A percentile compares a stretch with the other conserved stretches of the same genome.
These are phyloP conservation scores for Colletotrichum tofieldiae DNA, from an alignment of 2,329 filamentous ascomycete species.

Conservation along the genomic window DNA sequence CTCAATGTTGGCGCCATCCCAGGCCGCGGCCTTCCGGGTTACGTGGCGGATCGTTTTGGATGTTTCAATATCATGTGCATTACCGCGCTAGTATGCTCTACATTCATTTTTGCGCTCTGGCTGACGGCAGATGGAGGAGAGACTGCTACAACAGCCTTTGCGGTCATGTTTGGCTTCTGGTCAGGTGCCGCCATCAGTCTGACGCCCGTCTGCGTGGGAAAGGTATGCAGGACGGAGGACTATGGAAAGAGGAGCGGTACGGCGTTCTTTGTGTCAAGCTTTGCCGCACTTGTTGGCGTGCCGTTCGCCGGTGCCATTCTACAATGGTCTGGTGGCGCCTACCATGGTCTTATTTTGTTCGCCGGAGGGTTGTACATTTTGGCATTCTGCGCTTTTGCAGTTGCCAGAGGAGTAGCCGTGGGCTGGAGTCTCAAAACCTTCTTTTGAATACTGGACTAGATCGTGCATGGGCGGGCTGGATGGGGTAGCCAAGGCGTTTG, in stretches of 20 bases:
- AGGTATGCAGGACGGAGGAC: conserved; percentile 78
- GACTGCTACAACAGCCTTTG: conserved; percentile 72
- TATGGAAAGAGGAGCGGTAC: conserved; percentile 81
- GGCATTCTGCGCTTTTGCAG: conserved; percentile 52
- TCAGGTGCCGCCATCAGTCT: conserved; percentile 79
- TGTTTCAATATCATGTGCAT: conserved; percentile 79
- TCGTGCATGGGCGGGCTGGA: no score
- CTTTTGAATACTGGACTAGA: background rate
- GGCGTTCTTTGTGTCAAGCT: conserved; percentile 77
- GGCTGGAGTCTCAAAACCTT: conserved; percentile 41
- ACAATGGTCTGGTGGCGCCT: conserved; percentile 60
- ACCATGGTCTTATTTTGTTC: conserved; percentile 69
- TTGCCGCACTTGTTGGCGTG: conserved; percentile 70
- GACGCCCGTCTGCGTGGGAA: conserved; percentile 80
- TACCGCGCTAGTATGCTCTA: conserved; percentile 64
- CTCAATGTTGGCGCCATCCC: conserved; percentile 79
- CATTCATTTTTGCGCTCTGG: conserved; percentile 72
- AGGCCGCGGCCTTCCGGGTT: conserved; percentile 78
- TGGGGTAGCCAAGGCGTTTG: no score
- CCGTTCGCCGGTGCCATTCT: conserved; percentile 72
- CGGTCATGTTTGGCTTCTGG: conserved; percentile 78
- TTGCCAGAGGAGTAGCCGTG: conserved; percentile 45
- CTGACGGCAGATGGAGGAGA: conserved; percentile 64
- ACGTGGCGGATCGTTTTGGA: conserved; percentile 77
- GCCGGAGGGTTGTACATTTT: conserved; percentile 64